phyloP scores from a whole-genome alignment of 768 basidiomycete genomes.

The Mrakia gelida region DNA sequence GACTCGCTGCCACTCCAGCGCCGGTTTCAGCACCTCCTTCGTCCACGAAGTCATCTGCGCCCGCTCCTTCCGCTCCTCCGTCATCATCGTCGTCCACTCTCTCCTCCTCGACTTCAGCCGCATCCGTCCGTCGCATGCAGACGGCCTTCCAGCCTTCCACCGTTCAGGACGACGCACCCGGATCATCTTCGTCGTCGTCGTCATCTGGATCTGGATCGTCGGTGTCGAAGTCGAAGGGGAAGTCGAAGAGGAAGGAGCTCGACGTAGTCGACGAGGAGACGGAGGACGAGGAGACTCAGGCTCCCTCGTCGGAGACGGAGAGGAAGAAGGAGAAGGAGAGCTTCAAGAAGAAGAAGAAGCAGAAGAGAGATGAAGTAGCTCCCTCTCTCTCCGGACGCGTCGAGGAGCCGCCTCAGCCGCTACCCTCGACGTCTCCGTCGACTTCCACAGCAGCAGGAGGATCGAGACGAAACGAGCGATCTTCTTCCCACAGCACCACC shows the following conservation, averaged over 20 bases:
- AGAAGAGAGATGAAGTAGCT: background rate
- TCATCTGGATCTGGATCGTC: background rate
- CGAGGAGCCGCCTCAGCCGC: background rate
- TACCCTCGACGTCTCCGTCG: background rate
- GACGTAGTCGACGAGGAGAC: background rate
- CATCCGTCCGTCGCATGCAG: background rate
- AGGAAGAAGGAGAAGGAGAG: background rate
- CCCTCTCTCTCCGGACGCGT: background rate
- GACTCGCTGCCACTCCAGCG: background rate
- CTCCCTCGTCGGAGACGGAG: background rate
- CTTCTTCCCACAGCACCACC: background rate
- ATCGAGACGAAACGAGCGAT: background rate
- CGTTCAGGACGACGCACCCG: background rate
- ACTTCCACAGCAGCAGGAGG: no score
- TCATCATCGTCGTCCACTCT: background rate
- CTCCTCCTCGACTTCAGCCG: no score
- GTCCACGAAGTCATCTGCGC: background rate
- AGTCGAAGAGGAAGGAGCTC: background rate
- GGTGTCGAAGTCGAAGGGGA: background rate
- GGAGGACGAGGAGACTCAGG: background rate
- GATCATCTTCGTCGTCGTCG: background rate
- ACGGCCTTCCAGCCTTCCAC: background rate
- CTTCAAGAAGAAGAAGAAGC: background rate
- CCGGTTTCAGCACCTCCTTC: background rate
- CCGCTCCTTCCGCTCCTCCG: background rate